phyloP scores from a whole-genome alignment of 495 filamentous ascomycete species.

The Penicillium nucicola region DNA sequence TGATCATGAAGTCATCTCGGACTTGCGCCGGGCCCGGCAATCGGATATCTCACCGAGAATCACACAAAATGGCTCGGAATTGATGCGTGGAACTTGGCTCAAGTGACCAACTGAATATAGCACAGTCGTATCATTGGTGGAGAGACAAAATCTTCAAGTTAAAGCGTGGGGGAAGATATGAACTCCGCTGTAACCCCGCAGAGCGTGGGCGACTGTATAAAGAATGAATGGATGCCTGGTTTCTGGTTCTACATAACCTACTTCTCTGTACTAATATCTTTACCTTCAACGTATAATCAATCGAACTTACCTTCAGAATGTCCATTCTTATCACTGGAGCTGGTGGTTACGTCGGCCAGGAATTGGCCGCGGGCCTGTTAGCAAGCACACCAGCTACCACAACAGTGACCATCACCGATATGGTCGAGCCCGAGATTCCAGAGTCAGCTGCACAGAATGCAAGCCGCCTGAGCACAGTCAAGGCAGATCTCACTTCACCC shows the following conservation, averaged over 20 bases:
- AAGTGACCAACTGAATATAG: neutral
- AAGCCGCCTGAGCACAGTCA: conserved; percentile 44
- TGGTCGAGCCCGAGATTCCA: conserved; percentile 56
- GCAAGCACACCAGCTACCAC: conserved; percentile 43
- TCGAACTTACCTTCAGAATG: conserved; percentile 26
- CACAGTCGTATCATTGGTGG: conserved; percentile 8
- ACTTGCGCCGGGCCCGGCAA: conserved; percentile 34
- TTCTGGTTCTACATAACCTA: neutral
- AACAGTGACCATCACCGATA: conserved; percentile 62
- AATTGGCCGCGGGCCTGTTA: conserved; percentile 61
- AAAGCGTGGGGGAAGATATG: conserved; percentile 15
- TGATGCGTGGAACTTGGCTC: conserved; percentile 20
- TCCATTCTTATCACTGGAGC: conserved; percentile 73
- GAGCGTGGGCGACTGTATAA: conserved; percentile 14
- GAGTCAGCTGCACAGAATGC: conserved; percentile 40
- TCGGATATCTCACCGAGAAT: conserved; percentile 35
- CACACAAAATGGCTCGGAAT: conserved; percentile 26
- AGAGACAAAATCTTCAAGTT: neutral
- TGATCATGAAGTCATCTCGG: conserved; percentile 17
- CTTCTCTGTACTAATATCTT: neutral
- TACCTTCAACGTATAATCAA: conserved; percentile 6
- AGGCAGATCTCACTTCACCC: conserved; percentile 61
- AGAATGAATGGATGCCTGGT: neutral
- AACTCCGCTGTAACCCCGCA: conserved; percentile 10
- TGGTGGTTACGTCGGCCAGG: conserved; percentile 67